A percentile compares a stretch with the other conserved stretches of the same genome.
These are phyloP conservation scores for Orbilia javanica DNA, from an alignment of 2,329 filamentous ascomycete species.

Conservation along the genomic window DNA sequence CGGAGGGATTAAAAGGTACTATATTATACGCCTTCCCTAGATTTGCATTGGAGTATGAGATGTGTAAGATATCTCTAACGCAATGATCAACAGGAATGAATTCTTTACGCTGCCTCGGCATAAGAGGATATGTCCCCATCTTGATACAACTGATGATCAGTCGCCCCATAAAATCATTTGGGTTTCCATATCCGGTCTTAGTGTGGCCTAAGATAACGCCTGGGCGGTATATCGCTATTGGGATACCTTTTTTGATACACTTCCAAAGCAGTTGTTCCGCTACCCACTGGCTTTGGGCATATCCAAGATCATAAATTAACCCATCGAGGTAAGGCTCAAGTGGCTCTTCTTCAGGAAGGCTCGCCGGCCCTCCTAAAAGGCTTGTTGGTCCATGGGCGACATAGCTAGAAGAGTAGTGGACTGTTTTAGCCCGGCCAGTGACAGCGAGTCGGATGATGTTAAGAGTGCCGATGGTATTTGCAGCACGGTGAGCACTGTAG, in stretches of 20 bases:
- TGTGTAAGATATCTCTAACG: constrained; percentile 14
- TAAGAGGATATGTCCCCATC: constrained; percentile 14
- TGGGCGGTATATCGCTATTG: constrained; percentile 14
- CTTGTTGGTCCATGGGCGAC: constrained; percentile 22
- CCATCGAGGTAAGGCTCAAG: constrained; percentile 6
- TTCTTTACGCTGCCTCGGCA: constrained; percentile 32
- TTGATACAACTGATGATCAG: constrained; percentile 18
- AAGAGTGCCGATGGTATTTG: constrained; percentile 20
- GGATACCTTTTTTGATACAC: constrained; percentile 1
- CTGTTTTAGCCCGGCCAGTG: background rate
- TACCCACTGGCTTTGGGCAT: constrained; percentile 12
- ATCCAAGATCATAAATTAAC: constrained; percentile 6
- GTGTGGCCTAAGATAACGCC: constrained; percentile 14
- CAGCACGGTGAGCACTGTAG: constrained; percentile 6
- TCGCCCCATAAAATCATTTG: constrained; percentile 25
- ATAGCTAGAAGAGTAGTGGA: constrained; percentile 19
- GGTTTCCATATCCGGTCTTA: constrained; percentile 16
- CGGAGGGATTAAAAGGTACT: background rate
- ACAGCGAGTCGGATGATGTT: constrained; percentile 16
- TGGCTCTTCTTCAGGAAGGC: constrained; percentile 6
- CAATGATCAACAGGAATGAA: constrained; percentile 28
- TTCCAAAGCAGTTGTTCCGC: constrained; percentile 3
- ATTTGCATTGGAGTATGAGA: constrained; percentile 1
- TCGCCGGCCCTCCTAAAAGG: constrained; percentile 3
- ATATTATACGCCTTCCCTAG: background rate